phyloP scores from a whole-genome alignment of 2,329 filamentous ascomycete genomes.

The Fusarium nodosum region DNA sequence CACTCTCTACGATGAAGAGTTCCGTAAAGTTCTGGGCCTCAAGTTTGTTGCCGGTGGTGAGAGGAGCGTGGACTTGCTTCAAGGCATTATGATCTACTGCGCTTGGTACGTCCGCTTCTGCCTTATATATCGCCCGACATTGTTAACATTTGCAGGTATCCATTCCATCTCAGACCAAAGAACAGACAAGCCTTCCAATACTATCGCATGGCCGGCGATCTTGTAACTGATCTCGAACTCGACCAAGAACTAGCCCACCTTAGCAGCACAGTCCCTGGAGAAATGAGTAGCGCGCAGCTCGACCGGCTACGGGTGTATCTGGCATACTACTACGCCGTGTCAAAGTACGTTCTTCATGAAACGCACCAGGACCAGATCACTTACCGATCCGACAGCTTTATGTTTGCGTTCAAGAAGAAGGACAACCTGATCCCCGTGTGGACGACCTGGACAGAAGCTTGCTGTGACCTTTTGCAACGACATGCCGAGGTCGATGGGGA shows the following conservation, averaged over 20 bases:
- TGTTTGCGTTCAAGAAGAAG: slow-evolving; percentile 57
- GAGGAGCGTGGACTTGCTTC: slow-evolving; percentile 68
- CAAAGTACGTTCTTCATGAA: slow-evolving; percentile 54
- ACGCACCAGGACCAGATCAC: neutral
- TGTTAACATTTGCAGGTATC: slow-evolving; percentile 59
- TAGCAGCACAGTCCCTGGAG: neutral
- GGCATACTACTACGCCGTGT: slow-evolving; percentile 59
- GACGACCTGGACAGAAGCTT: slow-evolving; percentile 60
- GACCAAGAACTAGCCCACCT: slow-evolving; percentile 55
- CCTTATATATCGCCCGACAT: neutral
- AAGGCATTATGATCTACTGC: slow-evolving; percentile 70
- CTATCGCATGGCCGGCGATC: slow-evolving; percentile 65
- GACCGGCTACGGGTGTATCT: slow-evolving; percentile 63
- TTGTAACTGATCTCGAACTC: slow-evolving; percentile 64
- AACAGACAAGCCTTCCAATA: slow-evolving; percentile 66
- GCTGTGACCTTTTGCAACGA: slow-evolving; percentile 60
- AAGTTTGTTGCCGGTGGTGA: slow-evolving; percentile 71
- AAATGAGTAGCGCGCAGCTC: slow-evolving; percentile 50
- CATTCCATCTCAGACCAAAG: slow-evolving; percentile 66
- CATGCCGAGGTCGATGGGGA: slow-evolving; percentile 57
- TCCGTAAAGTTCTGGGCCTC: slow-evolving; percentile 67
- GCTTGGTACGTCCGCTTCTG: slow-evolving; percentile 61
- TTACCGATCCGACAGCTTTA: slow-evolving; percentile 53
- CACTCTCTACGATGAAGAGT: slow-evolving; percentile 68
- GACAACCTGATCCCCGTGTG: slow-evolving; percentile 52